Conservation (phyloP, 2,329 filamentous ascomycete genomes). For the Xylaria multiplex region DNA sequence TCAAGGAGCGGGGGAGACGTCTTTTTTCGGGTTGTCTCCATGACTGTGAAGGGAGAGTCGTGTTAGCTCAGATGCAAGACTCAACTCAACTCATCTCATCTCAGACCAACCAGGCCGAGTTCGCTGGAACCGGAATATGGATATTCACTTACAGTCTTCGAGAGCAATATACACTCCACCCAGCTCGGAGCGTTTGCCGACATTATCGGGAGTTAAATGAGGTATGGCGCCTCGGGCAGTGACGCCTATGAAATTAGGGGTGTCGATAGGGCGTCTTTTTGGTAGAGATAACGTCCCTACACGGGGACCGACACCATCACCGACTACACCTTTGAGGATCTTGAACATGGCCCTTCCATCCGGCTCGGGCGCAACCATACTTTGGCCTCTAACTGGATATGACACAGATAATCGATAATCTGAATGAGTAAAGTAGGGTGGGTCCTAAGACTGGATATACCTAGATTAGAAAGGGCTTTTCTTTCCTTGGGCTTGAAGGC, state of each 20-base stretch:
- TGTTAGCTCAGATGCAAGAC: slow-evolving; percentile 22
- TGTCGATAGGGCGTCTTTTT: slow-evolving; percentile 74
- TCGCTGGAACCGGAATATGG: background rate
- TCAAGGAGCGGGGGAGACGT: slow-evolving; percentile 61
- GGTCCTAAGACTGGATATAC: slow-evolving; percentile 11
- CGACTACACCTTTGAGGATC: slow-evolving; percentile 55
- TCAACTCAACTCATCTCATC: background rate
- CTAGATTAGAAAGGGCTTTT: slow-evolving; percentile 14
- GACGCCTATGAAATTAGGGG: slow-evolving; percentile 82
- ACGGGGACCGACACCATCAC: slow-evolving; percentile 63
- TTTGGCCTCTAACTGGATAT: slow-evolving; percentile 8
- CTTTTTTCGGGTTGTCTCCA: slow-evolving; percentile 58
- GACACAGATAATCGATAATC: background rate
- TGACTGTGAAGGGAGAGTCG: slow-evolving; percentile 53
- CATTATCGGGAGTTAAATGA: slow-evolving; percentile 87
- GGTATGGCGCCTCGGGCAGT: slow-evolving; percentile 87
- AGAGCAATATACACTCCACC: slow-evolving; percentile 81
- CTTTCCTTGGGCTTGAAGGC: background rate
- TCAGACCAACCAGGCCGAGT: background rate
- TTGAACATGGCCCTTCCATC: slow-evolving; percentile 55
- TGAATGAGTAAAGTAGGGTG: slow-evolving; percentile 6
- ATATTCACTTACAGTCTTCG: slow-evolving; percentile 82
- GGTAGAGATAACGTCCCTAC: slow-evolving; percentile 73
- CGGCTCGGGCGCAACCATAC: slow-evolving; percentile 35
- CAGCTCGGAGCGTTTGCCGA: slow-evolving; percentile 72